Evolutionary conservation across 164 flowering plant species (phyloP).

Genomic region (Nelumbo lutea): DNA sequence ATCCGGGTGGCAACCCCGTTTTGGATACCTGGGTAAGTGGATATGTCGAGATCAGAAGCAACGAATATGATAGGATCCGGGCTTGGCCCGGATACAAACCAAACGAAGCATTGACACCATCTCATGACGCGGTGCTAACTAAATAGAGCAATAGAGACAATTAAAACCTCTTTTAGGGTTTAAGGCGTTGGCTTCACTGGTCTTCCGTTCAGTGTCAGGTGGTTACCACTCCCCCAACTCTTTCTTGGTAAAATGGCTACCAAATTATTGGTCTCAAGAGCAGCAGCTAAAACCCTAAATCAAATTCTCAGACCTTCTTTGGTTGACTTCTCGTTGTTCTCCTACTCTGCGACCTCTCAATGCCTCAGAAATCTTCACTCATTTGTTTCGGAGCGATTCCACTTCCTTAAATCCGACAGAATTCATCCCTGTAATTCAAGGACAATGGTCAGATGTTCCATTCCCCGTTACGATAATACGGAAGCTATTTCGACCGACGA

Average conservation of each 20-base stretch:
- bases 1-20: too few species aligned
- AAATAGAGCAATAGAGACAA: background rate
- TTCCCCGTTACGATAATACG: conserved; percentile 14
- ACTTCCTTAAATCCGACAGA: background rate
- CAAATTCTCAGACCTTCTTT: conserved; percentile 12
- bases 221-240: background rate
- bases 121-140: too few species aligned
- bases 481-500: conserved; percentile 20
- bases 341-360: conserved; percentile 5
- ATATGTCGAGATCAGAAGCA: too few species aligned
- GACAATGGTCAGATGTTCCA: conserved; percentile 25
- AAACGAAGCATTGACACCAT: too few species aligned
- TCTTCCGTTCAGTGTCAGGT: background rate
- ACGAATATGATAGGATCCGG: too few species aligned
- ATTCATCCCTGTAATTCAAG: conserved; percentile 13
- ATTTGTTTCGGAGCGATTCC: conserved; percentile 1
- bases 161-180: background rate
- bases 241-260: conserved; percentile 12
- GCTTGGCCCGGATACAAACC: too few species aligned
- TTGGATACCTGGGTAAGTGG: too few species aligned
- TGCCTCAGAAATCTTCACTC: conserved; percentile 21
- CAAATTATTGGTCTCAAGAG: conserved; percentile 8
- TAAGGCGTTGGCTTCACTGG: background rate
- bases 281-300: conserved; percentile 12
- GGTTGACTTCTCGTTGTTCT: background rate